A percentile compares a stretch with the other conserved stretches of the same genome.
Evolutionary conservation across 1,284 basidiomycete genomes (phyloP).

Genomic region (Rhodotorula mucilaginosa): DNA sequence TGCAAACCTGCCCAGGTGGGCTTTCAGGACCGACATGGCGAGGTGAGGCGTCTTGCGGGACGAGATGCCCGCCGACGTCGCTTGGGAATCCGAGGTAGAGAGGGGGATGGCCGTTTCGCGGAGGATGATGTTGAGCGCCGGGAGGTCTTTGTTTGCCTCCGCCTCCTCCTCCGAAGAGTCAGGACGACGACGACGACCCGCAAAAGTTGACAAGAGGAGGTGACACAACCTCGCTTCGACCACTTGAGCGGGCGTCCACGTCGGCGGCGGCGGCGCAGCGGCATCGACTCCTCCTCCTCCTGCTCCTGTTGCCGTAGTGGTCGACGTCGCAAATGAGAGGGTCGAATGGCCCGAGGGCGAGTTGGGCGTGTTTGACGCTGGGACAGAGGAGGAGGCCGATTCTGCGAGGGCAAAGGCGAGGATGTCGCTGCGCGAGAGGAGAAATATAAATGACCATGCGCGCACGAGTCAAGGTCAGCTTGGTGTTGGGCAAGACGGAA

Average conservation of each 20-base stretch:
- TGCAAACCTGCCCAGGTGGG: constrained; percentile 31
- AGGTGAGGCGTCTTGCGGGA: constrained; percentile 23
- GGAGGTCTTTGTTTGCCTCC: background rate
- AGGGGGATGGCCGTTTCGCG: constrained; percentile 18
- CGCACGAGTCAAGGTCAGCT: too few relatives aligned
- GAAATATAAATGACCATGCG: too few relatives aligned
- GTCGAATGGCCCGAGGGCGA: constrained; percentile 15
- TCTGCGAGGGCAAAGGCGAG: constrained; percentile 11
- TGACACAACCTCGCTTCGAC: constrained; percentile 27
- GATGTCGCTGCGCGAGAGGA: constrained; percentile 8
- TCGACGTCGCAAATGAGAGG: constrained; percentile 21
- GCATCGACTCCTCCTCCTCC: background rate
- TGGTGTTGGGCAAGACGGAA: too few relatives aligned
- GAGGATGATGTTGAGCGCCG: constrained; percentile 16
- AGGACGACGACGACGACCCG: background rate
- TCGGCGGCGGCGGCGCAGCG: background rate
- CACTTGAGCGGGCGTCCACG: constrained; percentile 18
- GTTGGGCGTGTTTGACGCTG: background rate
- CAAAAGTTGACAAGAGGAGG: constrained; percentile 24
- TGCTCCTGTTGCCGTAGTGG: background rate
- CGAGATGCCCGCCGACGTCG: background rate
- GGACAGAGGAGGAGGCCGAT: background rate
- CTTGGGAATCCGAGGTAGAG: background rate
- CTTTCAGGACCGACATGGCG: constrained; percentile 35
- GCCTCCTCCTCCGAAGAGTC: background rate